Base-by-base conservation (phyloP, 2,329 filamentous ascomycete genomes). In the Thelonectria discophora region DNA sequence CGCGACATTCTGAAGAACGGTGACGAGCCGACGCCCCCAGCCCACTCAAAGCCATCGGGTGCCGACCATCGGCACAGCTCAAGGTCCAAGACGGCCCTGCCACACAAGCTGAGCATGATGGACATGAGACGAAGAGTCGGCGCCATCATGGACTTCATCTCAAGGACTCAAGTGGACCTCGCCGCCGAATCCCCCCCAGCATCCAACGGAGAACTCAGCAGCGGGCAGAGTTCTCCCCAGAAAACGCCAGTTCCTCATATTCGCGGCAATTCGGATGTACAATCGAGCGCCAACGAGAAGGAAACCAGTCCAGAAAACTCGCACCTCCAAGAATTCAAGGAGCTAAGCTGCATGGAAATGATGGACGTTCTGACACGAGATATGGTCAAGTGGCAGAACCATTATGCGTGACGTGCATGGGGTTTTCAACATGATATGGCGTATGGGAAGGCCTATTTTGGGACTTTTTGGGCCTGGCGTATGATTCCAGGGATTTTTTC, bases 71-170 rank as follows among this genome's bases (percentile, higher is more conserved):
- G 88, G 66, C 81, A 85, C 48, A 72, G 74, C 68, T 80, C 80
- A 60, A 88, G 86, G 70, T 78, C 80, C 32, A 85, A 85, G 69
- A 76, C 72, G 3, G 69, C 80, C 59, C 81, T 82, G 51, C 85
- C 84, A 75, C 88, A 85, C 67, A 93, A 91, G 75, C 86, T 93
- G 59, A 94, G 89, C 27, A 91, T 96, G 88, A 89, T 89, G 62
- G 93, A 97, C 73, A 93, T 97, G 87, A 92, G 91, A 78, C 88
- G 91, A 66, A 89, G 93, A 10, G 92, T 94, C 6, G 87, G 91
- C 4, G 90, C 87, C 18, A 96, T 97, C 73, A 84, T 97, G 61
- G 93, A 95, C 69, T 97, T 94, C 73, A 97, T 97, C 65, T 90
- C 91, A 4, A 88, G 92, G 67, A 94, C 93, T 59, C 93, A 97